Conservation (phyloP, 192 early-diverging fungal species). For the Gaertneriomyces semiglobifer region DNA sequence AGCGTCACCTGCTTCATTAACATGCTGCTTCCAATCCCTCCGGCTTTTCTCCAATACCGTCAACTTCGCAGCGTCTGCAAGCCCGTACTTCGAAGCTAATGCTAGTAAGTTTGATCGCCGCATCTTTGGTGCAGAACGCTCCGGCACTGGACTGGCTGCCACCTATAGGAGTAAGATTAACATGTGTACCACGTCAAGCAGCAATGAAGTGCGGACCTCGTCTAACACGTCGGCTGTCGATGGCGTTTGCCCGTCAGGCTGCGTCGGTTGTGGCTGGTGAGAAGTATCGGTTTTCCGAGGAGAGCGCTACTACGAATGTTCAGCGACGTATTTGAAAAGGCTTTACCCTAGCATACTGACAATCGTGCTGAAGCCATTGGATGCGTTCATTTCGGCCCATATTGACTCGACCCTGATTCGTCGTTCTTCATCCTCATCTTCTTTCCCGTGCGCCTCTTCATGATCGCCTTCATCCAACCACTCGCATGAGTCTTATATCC, state of each 20-base stretch:
- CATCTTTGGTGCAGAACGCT: not conserved
- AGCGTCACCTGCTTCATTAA: conserved; percentile 58
- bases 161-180: not conserved
- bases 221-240: not conserved
- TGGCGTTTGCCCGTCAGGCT: conserved; percentile 1
- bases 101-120: conserved; percentile 24
- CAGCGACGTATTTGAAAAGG: not conserved
- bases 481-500: not conserved
- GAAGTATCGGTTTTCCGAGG: not conserved
- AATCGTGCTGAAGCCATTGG: conserved; percentile 8
- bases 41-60: conserved; percentile 69
- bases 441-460: not conserved
- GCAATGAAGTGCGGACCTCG: not conserved
- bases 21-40: conserved; percentile 65
- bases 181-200: not conserved
- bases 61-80: conserved; percentile 54
- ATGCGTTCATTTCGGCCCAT: conserved; percentile 55
- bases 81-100: conserved; percentile 26
- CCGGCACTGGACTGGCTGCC: conserved; percentile 1
- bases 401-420: conserved; percentile 49
- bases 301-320: not conserved
- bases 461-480: not conserved
- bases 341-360: not conserved
- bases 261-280: not conserved
- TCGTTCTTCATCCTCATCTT: conserved; percentile 21